Base-by-base conservation (phyloP, 805 yeast species). In the Jamesozyma gamospora region DNA sequence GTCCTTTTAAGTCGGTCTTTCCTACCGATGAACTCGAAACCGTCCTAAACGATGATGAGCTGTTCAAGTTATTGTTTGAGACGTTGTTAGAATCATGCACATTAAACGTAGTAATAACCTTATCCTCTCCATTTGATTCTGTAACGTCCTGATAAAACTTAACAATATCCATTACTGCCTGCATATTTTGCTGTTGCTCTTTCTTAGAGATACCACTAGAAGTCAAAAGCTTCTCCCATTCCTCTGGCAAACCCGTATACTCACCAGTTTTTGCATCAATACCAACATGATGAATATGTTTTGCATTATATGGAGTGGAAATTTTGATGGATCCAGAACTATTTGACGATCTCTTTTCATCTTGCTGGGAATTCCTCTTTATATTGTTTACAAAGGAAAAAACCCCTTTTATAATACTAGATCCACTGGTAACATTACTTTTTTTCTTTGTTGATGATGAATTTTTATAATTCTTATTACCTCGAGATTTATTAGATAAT, bases 241-340 rank as follows among this genome's bases (percentile, higher is more conserved):
- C 94, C 24, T 75, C 79, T 0, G 98, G 98, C 32, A 92, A 66
- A 2, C 96, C 97, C 1, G 92, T 85, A 58, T 82, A 90, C 33
- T 83, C 82, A 11, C 96, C 96, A 16, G 86, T 74, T 46, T 73
- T 75, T 4, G 78, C 71, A 59, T 90, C 96, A 36, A 84, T 79
- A 18, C 95, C 96, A 9, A 92, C 97, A 54, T 92, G 97, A 14
- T 92, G 86, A 28, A 86, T 81, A 55, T 88, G 95, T 54, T 84
- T 79, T 14, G 92, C 82, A 53, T 85, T 86, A 59, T 81, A 86
- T 0, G 98, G 98, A 0, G 86, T 79, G n/a, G 95, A 83, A 37
- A 90, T 92, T 49, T 77, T 7, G 58, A 37, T 18, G 9, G 48
- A 43, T 13, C 39, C 35, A 13, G 40, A 46, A 42, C 43, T 27